phyloP scores from a whole-genome alignment of 2,329 filamentous ascomycete genomes.

The Beauveria rudraprayagi region DNA sequence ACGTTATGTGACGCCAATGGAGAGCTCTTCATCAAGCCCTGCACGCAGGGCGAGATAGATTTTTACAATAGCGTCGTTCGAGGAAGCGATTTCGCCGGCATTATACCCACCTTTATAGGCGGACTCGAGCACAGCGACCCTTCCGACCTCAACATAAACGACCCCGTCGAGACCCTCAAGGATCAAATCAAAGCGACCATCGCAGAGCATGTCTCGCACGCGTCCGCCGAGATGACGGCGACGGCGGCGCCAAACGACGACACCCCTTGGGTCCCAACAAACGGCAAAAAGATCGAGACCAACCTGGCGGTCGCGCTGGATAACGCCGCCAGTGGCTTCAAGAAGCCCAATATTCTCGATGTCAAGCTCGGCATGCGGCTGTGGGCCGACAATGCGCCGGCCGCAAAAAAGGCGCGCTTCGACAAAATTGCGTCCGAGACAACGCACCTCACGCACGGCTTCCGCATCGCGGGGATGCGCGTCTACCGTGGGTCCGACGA shows the following conservation, averaged over 20 bases:
- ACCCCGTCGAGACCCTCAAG: slow-evolving; percentile 30
- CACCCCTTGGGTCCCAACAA: slow-evolving; percentile 39
- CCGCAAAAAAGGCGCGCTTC: slow-evolving; percentile 52
- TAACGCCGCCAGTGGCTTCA: slow-evolving; percentile 75
- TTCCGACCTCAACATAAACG: slow-evolving; percentile 39
- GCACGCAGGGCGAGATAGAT: slow-evolving; percentile 72
- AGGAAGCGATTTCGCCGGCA: slow-evolving; percentile 65
- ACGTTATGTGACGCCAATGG: slow-evolving; percentile 79
- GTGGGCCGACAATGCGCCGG: slow-evolving; percentile 68
- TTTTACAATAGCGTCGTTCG: slow-evolving; percentile 74
- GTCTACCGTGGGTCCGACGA: slow-evolving; percentile 51
- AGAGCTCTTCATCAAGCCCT: slow-evolving; percentile 88
- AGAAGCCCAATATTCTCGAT: slow-evolving; percentile 81
- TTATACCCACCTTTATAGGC: slow-evolving; percentile 83
- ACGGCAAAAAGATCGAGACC: slow-evolving; percentile 59
- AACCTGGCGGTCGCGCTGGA: slow-evolving; percentile 76
- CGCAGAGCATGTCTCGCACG: slow-evolving; percentile 23
- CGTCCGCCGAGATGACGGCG: slow-evolving; percentile 10
- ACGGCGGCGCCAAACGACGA: slow-evolving; percentile 16
- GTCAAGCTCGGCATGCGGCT: slow-evolving; percentile 81
- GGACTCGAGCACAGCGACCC: slow-evolving; percentile 61
- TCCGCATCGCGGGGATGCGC: slow-evolving; percentile 58
- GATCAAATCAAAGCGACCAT: slow-evolving; percentile 27
- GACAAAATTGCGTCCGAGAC: slow-evolving; percentile 51
- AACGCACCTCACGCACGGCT: slow-evolving; percentile 52